A percentile compares a stretch with the other conserved stretches of the same genome.
Evolutionary conservation across 192 early-diverging fungal genomes (phyloP).

Genomic region (Backusella australiensis): DNA sequence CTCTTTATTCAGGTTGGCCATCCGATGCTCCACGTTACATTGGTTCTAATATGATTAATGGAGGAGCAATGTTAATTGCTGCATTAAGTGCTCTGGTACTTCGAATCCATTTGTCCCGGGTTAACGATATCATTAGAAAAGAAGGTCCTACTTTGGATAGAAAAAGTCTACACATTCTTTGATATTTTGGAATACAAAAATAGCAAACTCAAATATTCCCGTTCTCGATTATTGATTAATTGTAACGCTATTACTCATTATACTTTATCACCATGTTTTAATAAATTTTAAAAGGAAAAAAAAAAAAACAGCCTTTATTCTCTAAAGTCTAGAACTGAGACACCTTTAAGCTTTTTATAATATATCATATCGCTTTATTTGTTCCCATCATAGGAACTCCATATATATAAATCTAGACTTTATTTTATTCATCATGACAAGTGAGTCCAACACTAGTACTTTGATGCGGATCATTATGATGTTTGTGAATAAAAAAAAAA

Average conservation of each 20-base stretch:
- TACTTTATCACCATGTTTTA: too few relatives aligned
- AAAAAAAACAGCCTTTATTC: too few relatives aligned
- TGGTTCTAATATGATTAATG: slow-evolving; percentile 37
- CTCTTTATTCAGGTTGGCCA: slow-evolving; percentile 32
- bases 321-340: too few relatives aligned
- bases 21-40: slow-evolving; percentile 32
- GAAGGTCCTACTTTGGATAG: slow-evolving; percentile 1
- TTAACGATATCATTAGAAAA: slow-evolving; percentile 23
- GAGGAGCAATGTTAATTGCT: slow-evolving; percentile 32
- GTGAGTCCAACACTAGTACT: background rate
- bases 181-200: background rate
- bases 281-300: too few relatives aligned
- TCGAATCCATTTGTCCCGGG: slow-evolving; percentile 1
- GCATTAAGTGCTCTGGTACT: slow-evolving; percentile 27
- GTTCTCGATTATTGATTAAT: background rate
- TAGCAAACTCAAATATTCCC: background rate
- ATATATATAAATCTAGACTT: too few relatives aligned
- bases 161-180: slow-evolving; percentile 2
- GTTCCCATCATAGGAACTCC: too few relatives aligned
- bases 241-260: too few relatives aligned
- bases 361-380: too few relatives aligned
- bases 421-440: too few relatives aligned
- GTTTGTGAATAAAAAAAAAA: background rate
- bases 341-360: too few relatives aligned
- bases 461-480: background rate